phyloP scores from a whole-genome alignment of 2,329 filamentous ascomycete genomes.

The Trichoderma afroharzianum region DNA sequence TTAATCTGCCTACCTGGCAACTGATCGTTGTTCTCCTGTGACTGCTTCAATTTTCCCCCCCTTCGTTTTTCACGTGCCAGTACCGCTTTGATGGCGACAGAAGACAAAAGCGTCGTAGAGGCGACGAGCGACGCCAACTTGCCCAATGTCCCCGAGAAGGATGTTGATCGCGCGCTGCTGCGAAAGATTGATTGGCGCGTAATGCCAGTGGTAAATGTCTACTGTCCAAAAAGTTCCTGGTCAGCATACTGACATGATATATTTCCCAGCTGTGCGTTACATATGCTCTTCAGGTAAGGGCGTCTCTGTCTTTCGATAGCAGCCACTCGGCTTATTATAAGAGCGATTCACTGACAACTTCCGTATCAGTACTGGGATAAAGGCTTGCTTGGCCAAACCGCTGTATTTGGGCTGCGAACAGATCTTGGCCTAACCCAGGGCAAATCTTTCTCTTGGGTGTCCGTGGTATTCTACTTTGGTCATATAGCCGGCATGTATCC shows the following conservation, averaged over 20 bases:
- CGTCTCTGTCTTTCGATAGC: not conserved
- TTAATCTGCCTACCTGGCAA: not conserved
- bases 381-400: not conserved
- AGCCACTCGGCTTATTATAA: not conserved
- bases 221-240: accelerated
- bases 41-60: not conserved
- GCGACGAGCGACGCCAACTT: not conserved
- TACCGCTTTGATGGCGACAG: not conserved
- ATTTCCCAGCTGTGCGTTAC: not conserved
- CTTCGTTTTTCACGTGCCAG: not conserved
- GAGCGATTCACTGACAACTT: not conserved
- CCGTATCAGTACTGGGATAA: not conserved
- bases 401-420: not conserved
- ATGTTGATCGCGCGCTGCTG: not conserved
- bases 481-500: not conserved
- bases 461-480: not conserved
- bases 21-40: not conserved
- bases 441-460: not conserved
- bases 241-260: not conserved
- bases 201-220: not conserved
- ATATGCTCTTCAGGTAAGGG: not conserved
- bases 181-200: not conserved
- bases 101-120: not conserved
- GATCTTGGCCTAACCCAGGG: not conserved
- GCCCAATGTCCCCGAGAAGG: not conserved